Base-by-base conservation (phyloP, 1,284 basidiomycete genomes). In the Peniophora sp. region DNA sequence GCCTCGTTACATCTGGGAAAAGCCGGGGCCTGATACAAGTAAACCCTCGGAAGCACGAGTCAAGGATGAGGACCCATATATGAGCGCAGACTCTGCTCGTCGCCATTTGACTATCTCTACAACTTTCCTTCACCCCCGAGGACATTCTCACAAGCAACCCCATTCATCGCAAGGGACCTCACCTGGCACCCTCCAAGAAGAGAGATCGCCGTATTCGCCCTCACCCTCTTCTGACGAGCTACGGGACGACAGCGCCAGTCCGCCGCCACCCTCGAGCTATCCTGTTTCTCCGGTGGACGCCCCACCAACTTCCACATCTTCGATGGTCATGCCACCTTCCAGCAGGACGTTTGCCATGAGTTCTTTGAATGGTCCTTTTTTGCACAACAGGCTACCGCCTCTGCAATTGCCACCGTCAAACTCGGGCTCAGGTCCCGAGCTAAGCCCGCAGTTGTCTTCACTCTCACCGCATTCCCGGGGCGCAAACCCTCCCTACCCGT, bases 401-500 rank as follows among this genome's bases (percentile, higher is more conserved):
- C 44, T 25, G 19, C 44, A 45, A 20, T 20, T 20, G 38, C 38
- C 38, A 20, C 16, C 16, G n/a, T 20, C 16, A 17, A n/a, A n/a
- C 19, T n/a, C 38, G 5, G 19, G 38, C n/a, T 20, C 19, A n/a
- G 19, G 38, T n/a, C n/a, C 38, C 38, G 38, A 41, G 19, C 19
- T 20, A 48, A 51, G 48, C 47, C 51, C 47, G 34, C 44, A 50
- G 48, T 49, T 51, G 27, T 47, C 47, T 57, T 48, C 52, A 48
- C 50, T 55, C 53, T 41, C 38, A 8, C 48, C 38, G 56, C 56
- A 50, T 52, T 49, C 48, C 14, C 54, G 55, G 47, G 54, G 55
- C 41, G 53, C 53, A 32, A 50, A 55, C 46, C 53, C 58, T 52
- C 56, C 55, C 20, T 50, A 63, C 55, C 61, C 59, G 25, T 39